Base-by-base conservation (phyloP, 352 stramenopile genomes). In the Globisporangium cystogenes region DNA sequence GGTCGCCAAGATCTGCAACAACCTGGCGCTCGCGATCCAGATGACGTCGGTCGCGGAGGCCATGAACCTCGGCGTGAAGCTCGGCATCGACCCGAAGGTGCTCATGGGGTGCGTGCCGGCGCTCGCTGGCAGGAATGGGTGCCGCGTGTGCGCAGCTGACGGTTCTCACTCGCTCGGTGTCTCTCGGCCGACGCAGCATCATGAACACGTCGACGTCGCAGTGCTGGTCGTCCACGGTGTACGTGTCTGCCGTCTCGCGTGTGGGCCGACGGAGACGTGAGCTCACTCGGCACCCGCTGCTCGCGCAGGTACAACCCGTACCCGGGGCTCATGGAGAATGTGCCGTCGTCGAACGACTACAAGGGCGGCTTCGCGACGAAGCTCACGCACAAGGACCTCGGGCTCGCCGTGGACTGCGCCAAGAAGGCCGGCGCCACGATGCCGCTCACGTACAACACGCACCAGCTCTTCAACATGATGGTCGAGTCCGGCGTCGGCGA, bases 1-100 rank as follows among this genome's bases (percentile, higher is more conserved):
- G 53, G 67, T 90, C 51, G 91, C 94, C 42, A 99, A 99, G 81
- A 70, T 99, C 27, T 99, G 95, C 77, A 99, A 99, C 82, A 99
- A 99, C 74, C 63, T 99, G 41, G 82, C 94, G n/a, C 71, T 99
- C 16, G 96, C 87, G 7, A 97, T 98, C 57, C 93, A 97, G 62
- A 99, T 99, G 96, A 68, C 94, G 33, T 97, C 92, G 8, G 88
- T 98, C 36, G 86, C 85, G 7, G 96, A 99, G 64, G 96, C 95
- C 20, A 96, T 98, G 86, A 98, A 97, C 62, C 80, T 99, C 45
- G 96, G 96, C 16, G 90, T 95, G 51, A 87, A 85, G 43, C 68
- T 99, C 44, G 96, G 96, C 27, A 95, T 99, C 44, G 90, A 99
- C 67, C 90, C 95, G 8, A 89, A 87, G 57, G 75, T 98, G 7